Evolutionary conservation across 495 filamentous ascomycete genomes (phyloP), one percentile per base, ranked within the genome.

Genomic region (Oleoguttula mirabilis): DNA sequence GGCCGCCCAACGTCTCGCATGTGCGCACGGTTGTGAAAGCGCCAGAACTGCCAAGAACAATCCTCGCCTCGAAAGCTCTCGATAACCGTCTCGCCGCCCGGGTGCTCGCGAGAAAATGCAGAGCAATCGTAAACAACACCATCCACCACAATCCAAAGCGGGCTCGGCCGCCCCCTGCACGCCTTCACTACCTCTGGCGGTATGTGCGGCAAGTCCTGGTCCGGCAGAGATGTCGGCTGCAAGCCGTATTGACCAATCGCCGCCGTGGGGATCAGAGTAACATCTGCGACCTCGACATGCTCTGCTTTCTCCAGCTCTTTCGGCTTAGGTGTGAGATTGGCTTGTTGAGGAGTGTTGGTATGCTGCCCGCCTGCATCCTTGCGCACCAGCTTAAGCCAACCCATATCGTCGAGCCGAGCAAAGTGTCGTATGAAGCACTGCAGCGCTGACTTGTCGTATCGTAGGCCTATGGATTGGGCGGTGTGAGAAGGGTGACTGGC

Each of bases 31-130:
- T 17, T 19, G 20, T 49, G 46, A 24, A 49, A 49, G n/a, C 36
- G 30, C 32, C 33, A 49, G 39, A 39, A 49, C 39, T 49, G 46
- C 46, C 46, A 49, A 4, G 32, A 23, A 34, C 46, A 49, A 17
- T 49, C 33, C 8, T 37, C 24, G 8, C 46, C 46, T 4, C 23
- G 39, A 21, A 49, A 49, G 22, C 39, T 28, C 2, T 12, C 5
- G 25, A 49, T 49, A 14, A 49, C 43, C 17, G 27, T 20, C 16
- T 34, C 22, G 14, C 46, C 39, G 15, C 46, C 46, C 7, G 46
- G 46, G 28, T 49, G 46, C 23, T 34, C 24, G 19, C 24, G 6
- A 14, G 34, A 12, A 24, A 38, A 49, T n/a, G 30, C 33, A 2
- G 46, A 39, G 15, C 15, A 32, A 21, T 49, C 46, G 3, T 43